Conservation (phyloP, 2,329 filamentous ascomycete species). For the Aspergillus carbonarius region DNA sequence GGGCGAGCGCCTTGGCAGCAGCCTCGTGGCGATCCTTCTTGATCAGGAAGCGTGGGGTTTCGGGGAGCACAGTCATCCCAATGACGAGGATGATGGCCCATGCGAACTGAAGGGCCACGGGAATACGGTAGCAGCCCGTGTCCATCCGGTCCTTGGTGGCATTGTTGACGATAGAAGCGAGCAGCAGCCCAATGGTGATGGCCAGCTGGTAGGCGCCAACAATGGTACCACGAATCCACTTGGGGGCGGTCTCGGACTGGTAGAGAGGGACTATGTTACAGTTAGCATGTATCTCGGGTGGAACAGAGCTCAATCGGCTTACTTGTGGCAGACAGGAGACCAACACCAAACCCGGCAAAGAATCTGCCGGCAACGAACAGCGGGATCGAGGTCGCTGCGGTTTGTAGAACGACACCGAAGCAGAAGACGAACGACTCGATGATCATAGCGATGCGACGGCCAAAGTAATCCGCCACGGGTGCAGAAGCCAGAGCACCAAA, state of each 20-base stretch:
- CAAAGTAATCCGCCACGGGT: conserved; percentile 51
- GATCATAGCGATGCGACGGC: conserved; percentile 45
- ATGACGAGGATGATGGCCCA: conserved; percentile 73
- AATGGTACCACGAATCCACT: conserved; percentile 72
- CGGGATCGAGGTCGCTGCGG: conserved; percentile 29
- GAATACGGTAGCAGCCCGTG: conserved; percentile 71
- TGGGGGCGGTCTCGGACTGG: conserved; percentile 75
- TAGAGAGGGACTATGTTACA: conserved; percentile 54
- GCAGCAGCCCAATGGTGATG: conserved; percentile 72
- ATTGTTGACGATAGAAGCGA: conserved; percentile 73
- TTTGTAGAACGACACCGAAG: conserved; percentile 38
- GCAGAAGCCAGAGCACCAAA: conserved; percentile 69
- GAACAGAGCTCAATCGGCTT: conserved; percentile 40
- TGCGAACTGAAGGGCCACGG: conserved; percentile 74
- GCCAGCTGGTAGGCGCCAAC: conserved; percentile 79
- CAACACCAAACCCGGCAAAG: conserved; percentile 60
- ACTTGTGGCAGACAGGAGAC: conserved; percentile 74
- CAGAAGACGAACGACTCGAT: conserved; percentile 33
- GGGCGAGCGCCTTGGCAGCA: conserved; percentile 62
- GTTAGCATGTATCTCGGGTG: conserved; percentile 6
- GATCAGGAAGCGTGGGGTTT: conserved; percentile 81
- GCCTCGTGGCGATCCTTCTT: conserved; percentile 68
- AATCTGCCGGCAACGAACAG: conserved; percentile 52
- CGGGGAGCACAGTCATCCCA: conserved; percentile 73
- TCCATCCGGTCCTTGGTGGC: conserved; percentile 61